A percentile compares a stretch with the other conserved stretches of the same genome.
phyloP scores from a whole-genome alignment of 2,329 filamentous ascomycete genomes.

The Pezicula radicicola region DNA sequence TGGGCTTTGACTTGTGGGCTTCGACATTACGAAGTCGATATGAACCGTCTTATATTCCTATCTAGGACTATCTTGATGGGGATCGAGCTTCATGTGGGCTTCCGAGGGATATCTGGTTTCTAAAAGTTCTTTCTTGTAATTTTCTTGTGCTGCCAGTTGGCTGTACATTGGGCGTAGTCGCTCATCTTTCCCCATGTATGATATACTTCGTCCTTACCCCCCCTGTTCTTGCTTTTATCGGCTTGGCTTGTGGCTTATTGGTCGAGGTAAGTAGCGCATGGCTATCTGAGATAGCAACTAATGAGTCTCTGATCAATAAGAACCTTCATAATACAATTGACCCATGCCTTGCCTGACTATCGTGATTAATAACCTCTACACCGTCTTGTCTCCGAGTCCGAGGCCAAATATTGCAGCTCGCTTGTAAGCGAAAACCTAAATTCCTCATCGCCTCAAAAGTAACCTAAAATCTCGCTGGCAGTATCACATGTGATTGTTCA shows the following conservation, averaged over 20 bases:
- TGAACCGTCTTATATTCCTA: constrained; percentile 26
- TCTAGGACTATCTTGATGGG: constrained; percentile 22
- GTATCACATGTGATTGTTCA: too few relatives aligned
- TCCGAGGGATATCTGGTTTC: constrained; percentile 13
- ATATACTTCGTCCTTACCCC: constrained; percentile 2
- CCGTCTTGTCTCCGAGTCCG: too few relatives aligned
- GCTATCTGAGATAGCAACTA: too few relatives aligned
- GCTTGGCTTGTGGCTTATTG: constrained; percentile 1
- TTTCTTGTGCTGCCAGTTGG: not conserved
- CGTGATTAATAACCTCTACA: too few relatives aligned
- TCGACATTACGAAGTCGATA: constrained; percentile 28
- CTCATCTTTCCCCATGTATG: constrained; percentile 2
- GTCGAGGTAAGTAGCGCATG: constrained; percentile 2
- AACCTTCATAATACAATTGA: too few relatives aligned
- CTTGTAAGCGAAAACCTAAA: too few relatives aligned
- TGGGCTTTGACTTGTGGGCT: constrained; percentile 24
- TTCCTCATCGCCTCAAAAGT: too few relatives aligned
- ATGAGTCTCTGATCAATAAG: too few relatives aligned
- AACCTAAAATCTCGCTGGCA: too few relatives aligned
- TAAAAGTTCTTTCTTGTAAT: constrained; percentile 14
- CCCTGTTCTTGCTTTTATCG: not conserved
- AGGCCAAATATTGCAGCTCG: too few relatives aligned
- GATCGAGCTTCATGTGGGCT: constrained; percentile 31
- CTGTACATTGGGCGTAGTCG: not conserved
- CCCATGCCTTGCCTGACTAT: too few relatives aligned